Percentiles rank a stretch among this genome's conserved stretches.
phyloP scores from a whole-genome alignment of 2,329 filamentous ascomycete genomes.

The Penicillium vulpinum region DNA sequence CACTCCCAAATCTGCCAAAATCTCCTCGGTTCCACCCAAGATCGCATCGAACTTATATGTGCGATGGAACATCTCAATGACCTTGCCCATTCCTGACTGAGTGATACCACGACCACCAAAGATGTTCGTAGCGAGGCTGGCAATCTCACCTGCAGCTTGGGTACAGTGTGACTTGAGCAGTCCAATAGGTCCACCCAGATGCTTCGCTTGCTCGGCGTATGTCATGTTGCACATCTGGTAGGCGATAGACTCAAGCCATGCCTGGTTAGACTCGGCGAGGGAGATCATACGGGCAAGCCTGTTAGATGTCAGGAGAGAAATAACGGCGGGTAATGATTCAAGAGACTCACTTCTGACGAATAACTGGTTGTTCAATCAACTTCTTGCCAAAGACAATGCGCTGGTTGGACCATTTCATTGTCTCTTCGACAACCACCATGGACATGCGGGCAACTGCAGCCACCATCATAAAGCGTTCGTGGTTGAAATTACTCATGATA shows the following conservation, averaged over 20 bases:
- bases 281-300: constrained; percentile 84
- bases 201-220: constrained; percentile 71
- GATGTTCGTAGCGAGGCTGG: constrained; percentile 81
- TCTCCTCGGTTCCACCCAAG: constrained; percentile 79
- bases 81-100: constrained; percentile 76
- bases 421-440: constrained; percentile 75
- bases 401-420: constrained; percentile 85
- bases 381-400: constrained; percentile 80
- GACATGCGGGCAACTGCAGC: constrained; percentile 65
- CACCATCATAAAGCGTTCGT: constrained; percentile 77
- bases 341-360: constrained; percentile 68
- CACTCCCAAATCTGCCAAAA: constrained; percentile 77
- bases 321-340: background rate
- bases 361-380: constrained; percentile 78
- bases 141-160: constrained; percentile 75
- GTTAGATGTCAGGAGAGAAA: background rate
- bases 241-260: constrained; percentile 80
- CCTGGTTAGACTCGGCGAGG: constrained; percentile 76
- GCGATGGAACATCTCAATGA: constrained; percentile 81
- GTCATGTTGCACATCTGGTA: constrained; percentile 88
- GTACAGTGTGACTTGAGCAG: constrained; percentile 79
- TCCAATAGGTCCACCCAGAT: constrained; percentile 77
- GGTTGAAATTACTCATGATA: constrained; percentile 85
- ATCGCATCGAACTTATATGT: constrained; percentile 82
- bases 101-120: constrained; percentile 81